These are phyloP conservation scores for Podila minutissima DNA, from an alignment of 192 early-diverging fungal genomes.

Conservation along the genomic window DNA sequence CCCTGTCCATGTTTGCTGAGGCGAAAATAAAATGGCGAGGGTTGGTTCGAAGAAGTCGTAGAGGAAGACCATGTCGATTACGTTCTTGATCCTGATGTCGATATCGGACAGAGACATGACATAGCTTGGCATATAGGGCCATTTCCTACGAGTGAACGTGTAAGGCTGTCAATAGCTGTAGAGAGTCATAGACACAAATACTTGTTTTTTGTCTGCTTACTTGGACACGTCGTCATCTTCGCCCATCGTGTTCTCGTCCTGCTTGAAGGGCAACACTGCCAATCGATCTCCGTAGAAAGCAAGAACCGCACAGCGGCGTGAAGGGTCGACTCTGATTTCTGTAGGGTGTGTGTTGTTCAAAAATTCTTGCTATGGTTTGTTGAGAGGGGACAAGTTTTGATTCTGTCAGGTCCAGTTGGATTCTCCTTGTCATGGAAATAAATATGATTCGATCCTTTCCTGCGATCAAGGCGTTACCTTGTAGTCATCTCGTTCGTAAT, in stretches of 20 bases:
- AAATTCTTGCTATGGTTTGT: constrained; percentile 65
- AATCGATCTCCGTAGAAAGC: constrained; percentile 90
- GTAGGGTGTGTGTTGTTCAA: constrained; percentile 71
- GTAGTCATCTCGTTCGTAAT: constrained; percentile 93
- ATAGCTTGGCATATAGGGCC: constrained; percentile 77
- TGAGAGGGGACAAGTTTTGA: background rate
- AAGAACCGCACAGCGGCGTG: constrained; percentile 87
- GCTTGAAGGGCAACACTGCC: constrained; percentile 88
- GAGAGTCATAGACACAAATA: too few relatives aligned
- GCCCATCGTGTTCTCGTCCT: constrained; percentile 63
- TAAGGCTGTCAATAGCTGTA: background rate
- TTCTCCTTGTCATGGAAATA: background rate
- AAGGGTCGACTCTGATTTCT: constrained; percentile 81
- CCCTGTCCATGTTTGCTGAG: constrained; percentile 89
- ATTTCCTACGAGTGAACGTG: constrained; percentile 46
- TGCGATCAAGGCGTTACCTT: constrained; percentile 57
- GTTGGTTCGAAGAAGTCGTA: constrained; percentile 94
- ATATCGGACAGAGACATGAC: constrained; percentile 71
- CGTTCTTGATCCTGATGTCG: constrained; percentile 72
- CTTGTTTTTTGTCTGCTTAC: constrained; percentile 30
- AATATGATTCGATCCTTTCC: background rate
- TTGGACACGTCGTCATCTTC: constrained; percentile 69
- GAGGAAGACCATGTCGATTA: constrained; percentile 92
- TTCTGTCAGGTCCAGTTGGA: background rate
- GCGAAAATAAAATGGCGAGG: constrained; percentile 91